Base-by-base conservation (phyloP, 2,329 filamentous ascomycete species). In the Alternaria alternata region DNA sequence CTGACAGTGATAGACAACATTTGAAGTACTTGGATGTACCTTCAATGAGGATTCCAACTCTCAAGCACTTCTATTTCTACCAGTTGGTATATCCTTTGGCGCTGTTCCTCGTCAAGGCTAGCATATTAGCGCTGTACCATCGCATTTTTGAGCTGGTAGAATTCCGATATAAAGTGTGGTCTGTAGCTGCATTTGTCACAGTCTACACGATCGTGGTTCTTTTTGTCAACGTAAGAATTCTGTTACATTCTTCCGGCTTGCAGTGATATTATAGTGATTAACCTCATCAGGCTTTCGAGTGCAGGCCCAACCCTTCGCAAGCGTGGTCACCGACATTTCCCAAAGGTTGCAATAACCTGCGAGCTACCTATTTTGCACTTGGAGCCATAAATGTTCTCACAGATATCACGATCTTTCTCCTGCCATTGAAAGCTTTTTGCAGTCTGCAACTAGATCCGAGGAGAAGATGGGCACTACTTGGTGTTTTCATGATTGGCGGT, bases 61-160 rank as follows among this genome's bases (percentile, higher is more conserved):
- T 44, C 20, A 44, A 44, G 24, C 42, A 28, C 26, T 44, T 67
- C 65, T 72, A 71, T 52, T 64, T 66, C 9, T 72, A 71, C 54
- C 69, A 72, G 56, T 32, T 71, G n/a, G 53, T 70, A 2, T 71
- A 71, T 32, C 68, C 70, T 18, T 64, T 62, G 53, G 61, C 67
- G 12, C 46, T 72, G 30, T 61, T 68, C 32, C 64, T 70, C 38
- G 64, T 67, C 44, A 71, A 70, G 32, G 62, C 63, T 7, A 70
- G 67, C 22, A 67, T 71, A 42, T 59, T 72, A 14, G 65, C 67
- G 3, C 51, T 70, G 14, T 71, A 72, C 59, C 43, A 67, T 34
- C 64, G 61, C 18, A 64, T 70, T 28, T 70, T 69, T 49, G 56
- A 41, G 7, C 57, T 64, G 24, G 56, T 49, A 14, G 44, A 43